phyloP scores from a whole-genome alignment of 148 eudicot genomes.

The Rhododendron henanense region DNA sequence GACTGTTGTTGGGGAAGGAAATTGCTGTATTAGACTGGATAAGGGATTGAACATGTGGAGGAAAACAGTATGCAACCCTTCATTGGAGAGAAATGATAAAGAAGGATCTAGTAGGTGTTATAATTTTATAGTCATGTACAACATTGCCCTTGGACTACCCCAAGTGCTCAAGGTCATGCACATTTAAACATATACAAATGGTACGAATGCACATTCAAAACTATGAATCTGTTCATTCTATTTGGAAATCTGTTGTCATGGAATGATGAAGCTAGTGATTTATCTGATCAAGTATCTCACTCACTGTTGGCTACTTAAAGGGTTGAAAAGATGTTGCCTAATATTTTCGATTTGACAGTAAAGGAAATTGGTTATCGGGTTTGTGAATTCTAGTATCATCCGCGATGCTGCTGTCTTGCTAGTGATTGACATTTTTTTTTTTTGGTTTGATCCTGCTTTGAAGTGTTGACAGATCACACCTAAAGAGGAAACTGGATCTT shows the following conservation, averaged over 20 bases:
- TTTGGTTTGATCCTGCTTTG: constrained; percentile 8
- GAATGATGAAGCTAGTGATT: neutral
- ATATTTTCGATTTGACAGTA: neutral
- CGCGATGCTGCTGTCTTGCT: neutral
- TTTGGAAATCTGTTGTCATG: neutral
- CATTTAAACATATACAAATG: neutral
- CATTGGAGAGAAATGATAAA: neutral
- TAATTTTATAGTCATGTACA: neutral
- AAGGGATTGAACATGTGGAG: neutral
- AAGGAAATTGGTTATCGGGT: neutral
- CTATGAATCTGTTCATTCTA: neutral
- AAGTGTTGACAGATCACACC: constrained; percentile 93
- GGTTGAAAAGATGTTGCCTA: neutral
- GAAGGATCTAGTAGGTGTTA: neutral
- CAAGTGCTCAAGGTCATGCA: neutral
- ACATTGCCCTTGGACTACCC: neutral
- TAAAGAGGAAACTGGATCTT: constrained; percentile 89
- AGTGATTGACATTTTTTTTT: neutral
- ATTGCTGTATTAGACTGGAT: neutral
- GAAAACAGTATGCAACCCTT: neutral
- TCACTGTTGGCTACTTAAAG: neutral
- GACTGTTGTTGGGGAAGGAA: neutral
- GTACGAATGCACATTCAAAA: neutral
- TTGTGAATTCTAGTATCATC: neutral
- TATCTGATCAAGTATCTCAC: neutral